Base-by-base conservation (phyloP, 2,329 filamentous ascomycete genomes). In the Venturia effusa region DNA sequence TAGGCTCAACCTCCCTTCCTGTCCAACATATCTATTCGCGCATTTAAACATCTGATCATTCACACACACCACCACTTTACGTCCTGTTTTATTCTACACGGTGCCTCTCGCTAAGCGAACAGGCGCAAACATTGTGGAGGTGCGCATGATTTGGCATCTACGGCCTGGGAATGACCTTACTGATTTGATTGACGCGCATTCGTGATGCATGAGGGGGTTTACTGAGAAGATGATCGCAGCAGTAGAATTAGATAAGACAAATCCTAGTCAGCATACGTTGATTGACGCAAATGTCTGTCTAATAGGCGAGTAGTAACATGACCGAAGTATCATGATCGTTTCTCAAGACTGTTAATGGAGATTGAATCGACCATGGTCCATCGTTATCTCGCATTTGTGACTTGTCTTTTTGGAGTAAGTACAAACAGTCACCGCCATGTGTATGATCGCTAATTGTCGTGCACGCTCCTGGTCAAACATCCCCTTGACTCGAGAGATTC, bases 1-100 rank as follows among this genome's bases (percentile, higher is more conserved):
- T 87, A 75, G 70, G 17, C 4, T 57, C 30, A 34, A 11, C 3
- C 30, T 32, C 17, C 22, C 43, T 34, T 55, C 30, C 19, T 3
- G 32, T 5, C 27, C 15, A 34, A 17, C 51, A 57, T n/a, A 57
- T 30, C n/a, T 57, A n/a, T n/a, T 34, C 34, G 2, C 30, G 19
- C 51, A 34, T 15, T n/a, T 17, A 34, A 8, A 34, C 27, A 10
- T 57, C 10, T 30, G 22, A 7, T 34, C 27, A 3, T n/a, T 34
- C 22, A n/a, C 27, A 22, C 15, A 10, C 27, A 11, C 51, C 15
- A 57, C 30, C 30, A 34, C 51, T 34, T 57, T 34, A 30, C 51
- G 51, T 22, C n/a, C 41, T 6, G 5, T 34, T 32, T 34, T 15
- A 34, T 24, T 57, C 34, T 34, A n/a, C 8, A 34, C n/a, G 30